Evolutionary conservation across 306 rosid genomes (phyloP).

Genomic region (Vigna angularis): DNA sequence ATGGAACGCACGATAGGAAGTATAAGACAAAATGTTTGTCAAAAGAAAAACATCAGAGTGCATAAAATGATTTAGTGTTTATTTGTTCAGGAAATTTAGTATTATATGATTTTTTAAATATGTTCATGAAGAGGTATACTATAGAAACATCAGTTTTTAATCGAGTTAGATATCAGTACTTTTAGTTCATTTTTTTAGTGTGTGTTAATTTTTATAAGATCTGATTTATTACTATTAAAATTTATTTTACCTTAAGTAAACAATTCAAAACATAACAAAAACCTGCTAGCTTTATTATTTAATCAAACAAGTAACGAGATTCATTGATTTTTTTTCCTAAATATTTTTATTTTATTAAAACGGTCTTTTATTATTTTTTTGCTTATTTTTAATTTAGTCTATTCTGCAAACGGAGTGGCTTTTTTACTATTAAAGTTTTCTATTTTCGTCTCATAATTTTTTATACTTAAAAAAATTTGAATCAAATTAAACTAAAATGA

Average conservation of each 20-base stretch:
- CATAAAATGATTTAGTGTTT: not conserved
- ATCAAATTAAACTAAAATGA: not conserved
- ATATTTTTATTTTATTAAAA: no score
- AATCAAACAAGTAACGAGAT: not conserved
- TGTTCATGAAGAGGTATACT: no score
- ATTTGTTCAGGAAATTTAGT: not conserved
- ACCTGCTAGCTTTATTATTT: not conserved
- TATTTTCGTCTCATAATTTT: no score
- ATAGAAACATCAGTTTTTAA: no score
- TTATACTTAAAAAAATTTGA: not conserved
- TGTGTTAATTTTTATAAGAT: not conserved
- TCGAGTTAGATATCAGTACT: not conserved
- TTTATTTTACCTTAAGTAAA: no score
- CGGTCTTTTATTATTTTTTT: no score
- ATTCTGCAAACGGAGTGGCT: no score
- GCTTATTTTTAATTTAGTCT: no score
- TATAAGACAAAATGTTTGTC: not conserved
- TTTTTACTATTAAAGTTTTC: no score
- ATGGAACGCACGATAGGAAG: not conserved
- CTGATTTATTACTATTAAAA: no score
- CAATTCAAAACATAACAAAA: no score
- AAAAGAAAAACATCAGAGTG: not conserved
- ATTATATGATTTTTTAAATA: not conserved
- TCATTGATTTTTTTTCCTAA: not conserved
- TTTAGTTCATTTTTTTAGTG: not conserved